Evolutionary conservation across 75 land plant genomes (phyloP).

Genomic region (Isoetes taiwanensis): DNA sequence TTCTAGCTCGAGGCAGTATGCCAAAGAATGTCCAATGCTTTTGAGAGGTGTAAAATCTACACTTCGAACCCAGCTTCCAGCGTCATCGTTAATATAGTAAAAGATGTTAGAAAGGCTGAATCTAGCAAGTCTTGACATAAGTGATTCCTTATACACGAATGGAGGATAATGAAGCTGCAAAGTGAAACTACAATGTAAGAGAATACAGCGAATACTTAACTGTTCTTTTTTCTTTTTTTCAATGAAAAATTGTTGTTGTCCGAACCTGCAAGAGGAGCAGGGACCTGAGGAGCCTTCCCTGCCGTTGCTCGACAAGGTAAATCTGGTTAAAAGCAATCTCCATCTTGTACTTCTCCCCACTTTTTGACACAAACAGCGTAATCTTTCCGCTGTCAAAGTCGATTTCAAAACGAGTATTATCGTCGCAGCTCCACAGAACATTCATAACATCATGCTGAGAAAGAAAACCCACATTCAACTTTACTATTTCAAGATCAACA

Average conservation of each 20-base stretch:
- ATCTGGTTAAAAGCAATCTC: constrained; percentile 7
- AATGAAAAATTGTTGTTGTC: too few species aligned
- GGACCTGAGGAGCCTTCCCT: neutral
- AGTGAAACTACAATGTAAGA: too few species aligned
- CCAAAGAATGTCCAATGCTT: constrained; percentile 63
- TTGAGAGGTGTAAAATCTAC: constrained; percentile 51
- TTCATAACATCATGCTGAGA: neutral
- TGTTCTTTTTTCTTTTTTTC: too few species aligned
- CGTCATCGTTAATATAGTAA: constrained; percentile 19
- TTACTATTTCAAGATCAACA: constrained; percentile 8
- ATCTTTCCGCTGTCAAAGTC: constrained; percentile 3
- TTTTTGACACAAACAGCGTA: constrained; percentile 1
- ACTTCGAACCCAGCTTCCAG: constrained; percentile 53
- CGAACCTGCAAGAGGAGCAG: too few species aligned
- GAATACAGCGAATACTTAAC: too few species aligned
- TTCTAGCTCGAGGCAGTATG: constrained; percentile 45
- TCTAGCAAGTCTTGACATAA: neutral
- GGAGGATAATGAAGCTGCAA: constrained; percentile 58
- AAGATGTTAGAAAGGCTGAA: neutral
- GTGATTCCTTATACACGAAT: constrained; percentile 25
- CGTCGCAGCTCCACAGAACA: constrained; percentile 12
- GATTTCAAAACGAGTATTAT: constrained; percentile 7
- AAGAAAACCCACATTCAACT: constrained; percentile 4
- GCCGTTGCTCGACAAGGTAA: neutral
- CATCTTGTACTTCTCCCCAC: constrained; percentile 9